Evolutionary conservation across 2,329 filamentous ascomycete species (phyloP), one percentile per base, ranked within the genome.

Genomic region (Elsinoe perseae): DNA sequence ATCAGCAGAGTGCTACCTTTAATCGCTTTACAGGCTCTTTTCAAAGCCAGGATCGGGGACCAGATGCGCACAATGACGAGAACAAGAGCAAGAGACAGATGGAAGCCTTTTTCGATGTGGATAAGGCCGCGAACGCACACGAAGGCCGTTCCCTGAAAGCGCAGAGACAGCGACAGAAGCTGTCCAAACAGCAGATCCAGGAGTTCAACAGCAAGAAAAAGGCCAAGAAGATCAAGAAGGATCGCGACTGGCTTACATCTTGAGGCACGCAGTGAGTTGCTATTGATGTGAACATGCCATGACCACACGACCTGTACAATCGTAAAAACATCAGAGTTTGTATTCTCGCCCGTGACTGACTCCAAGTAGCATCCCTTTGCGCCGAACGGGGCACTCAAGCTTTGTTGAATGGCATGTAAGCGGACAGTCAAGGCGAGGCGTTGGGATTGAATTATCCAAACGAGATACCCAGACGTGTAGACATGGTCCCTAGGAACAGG

Each of bases 31-130:
- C 88, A 0, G 91, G 91, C 43, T 80, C 84, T 62, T 95, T 88
- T 74, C 91, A 96, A 72, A 74, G 78, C 16, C 75, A 75, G 2
- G 80, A 82, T 9, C 75, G 84, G 61, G 84, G 80, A 2, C 82
- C 88, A 1, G 89, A 93, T 54, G 81, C 84, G 53, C 86, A 91
- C 75, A 86, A 83, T 63, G 90, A 95, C 66, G 89, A 95, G 67
- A 87, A 89, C 67, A 96, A 95, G 77, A 86, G 86, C 59, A 79
- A 78, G 53, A 80, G 93, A 43, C 93, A 97, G 74, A 87, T 97
- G 86, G 87, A 88, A 67, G 88, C 90, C 38, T 97, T 86, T 73
- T 98, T 97, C 70, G 92, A 98, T 68, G 91, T 96, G 42, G 91
- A 97, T 70, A 88, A 90, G 3, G 91, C 90, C 2, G 92, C 91